Evolutionary conservation across 2,329 filamentous ascomycete species (phyloP).

Genomic region (Colletotrichum phormii): DNA sequence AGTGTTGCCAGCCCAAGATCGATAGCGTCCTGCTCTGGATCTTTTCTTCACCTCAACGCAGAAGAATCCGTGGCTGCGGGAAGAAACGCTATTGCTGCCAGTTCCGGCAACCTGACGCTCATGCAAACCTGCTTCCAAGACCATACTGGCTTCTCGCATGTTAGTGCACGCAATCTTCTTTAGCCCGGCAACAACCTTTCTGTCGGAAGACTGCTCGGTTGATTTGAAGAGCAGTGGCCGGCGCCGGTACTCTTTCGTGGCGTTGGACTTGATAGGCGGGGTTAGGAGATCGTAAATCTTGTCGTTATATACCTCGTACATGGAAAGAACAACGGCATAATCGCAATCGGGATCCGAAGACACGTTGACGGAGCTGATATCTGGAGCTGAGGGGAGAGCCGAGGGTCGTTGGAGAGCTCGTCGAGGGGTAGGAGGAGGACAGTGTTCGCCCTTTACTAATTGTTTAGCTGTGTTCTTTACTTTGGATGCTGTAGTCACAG

Average conservation of each 20-base stretch:
- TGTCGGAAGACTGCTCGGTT: constrained; percentile 86
- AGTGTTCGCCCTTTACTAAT: constrained; percentile 60
- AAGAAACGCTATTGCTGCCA: constrained; percentile 91
- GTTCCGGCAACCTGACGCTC: constrained; percentile 91
- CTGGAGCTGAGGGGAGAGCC: constrained; percentile 78
- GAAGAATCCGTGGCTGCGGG: constrained; percentile 95
- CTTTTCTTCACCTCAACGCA: constrained; percentile 94
- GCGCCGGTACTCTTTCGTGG: constrained; percentile 78
- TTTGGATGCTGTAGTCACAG: constrained; percentile 38
- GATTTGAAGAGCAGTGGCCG: constrained; percentile 90
- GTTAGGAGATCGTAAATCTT: constrained; percentile 94
- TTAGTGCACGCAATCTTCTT: constrained; percentile 89
- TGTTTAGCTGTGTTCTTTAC: constrained; percentile 61
- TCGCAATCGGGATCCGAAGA: constrained; percentile 77
- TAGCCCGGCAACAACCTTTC: constrained; percentile 94
- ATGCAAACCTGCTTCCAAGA: constrained; percentile 88
- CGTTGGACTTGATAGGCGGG: constrained; percentile 66
- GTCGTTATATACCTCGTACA: constrained; percentile 99
- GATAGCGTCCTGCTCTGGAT: constrained; percentile 55
- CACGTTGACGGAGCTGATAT: constrained; percentile 77
- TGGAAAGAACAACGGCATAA: constrained; percentile 90
- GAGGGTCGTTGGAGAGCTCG: constrained; percentile 76
- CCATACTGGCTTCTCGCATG: constrained; percentile 86
- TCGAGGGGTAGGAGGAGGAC: constrained; percentile 67
- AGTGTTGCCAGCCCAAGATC: constrained; percentile 79